Evolutionary conservation across 2,329 filamentous ascomycete species (phyloP), one percentile per base, ranked within the genome.

Genomic region (Rhytidhysteron rufulum): DNA sequence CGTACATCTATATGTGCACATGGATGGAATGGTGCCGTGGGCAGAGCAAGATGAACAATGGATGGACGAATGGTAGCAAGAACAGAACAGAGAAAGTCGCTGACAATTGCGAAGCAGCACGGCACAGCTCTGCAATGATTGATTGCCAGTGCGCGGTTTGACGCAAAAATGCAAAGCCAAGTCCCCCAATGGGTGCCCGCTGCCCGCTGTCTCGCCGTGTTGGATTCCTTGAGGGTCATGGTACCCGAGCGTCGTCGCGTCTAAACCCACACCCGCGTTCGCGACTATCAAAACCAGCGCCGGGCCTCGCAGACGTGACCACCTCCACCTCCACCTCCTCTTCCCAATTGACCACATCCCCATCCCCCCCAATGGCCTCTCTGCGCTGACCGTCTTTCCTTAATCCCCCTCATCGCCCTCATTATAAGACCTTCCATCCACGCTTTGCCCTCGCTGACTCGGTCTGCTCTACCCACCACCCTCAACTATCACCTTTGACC

Each of bases 281-380:
- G 49, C 47, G 53, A 53, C 47, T 17, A 41, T 37, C 36, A 40
- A 40, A 16, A 31, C 27, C 47, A 8, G 16, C 35, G n/a, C 40
- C 44, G 33, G 50, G 45, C 49, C 55, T 47, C 47, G 42, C 49
- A 52, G 44, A 53, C 49, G 49, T 58, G 54, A 53, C 50, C 44
- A 31, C 47, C 51, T 51, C 45, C 54, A n/a, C n/a, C n/a, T n/a
- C n/a, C n/a, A n/a, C n/a, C n/a, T n/a, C n/a, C n/a, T n/a, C 50
- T 48, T 54, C 47, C 50, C 53, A 58, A 55, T 58, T 54, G 52
- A 55, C 53, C 55, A 57, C 54, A 64, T 62, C n/a, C n/a, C n/a
- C n/a, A n/a, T n/a, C n/a, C n/a, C n/a, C n/a, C n/a, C n/a, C n/a
- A n/a, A n/a, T n/a, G 61, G 59, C 61, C 57, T 50, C 50, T 51